Base-by-base conservation (phyloP, 169 alveolate genomes). In the Toxoplasma gondii region DNA sequence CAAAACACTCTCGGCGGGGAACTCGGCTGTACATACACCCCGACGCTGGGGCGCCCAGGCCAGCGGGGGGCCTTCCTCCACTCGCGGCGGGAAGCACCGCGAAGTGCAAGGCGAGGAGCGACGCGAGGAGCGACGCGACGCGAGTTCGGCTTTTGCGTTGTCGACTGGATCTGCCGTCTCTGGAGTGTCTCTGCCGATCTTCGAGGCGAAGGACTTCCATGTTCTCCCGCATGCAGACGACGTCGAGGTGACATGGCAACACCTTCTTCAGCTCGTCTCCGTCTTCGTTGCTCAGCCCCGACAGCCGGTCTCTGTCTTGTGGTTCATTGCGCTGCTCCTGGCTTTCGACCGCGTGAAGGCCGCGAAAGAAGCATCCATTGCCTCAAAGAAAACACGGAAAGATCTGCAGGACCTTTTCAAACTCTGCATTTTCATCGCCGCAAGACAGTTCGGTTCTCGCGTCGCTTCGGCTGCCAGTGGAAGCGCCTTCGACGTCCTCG, bases 221-320 rank as follows among this genome's bases (percentile, higher is more conserved):
- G 31, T 31, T 27, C 5, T 19, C 31, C n/a, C 74, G 24, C 34
- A 1, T 16, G n/a, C 31, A 45, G 49, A 43, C 39, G 94, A 69
- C 4, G 84, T 38, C 38, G 94, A 91, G 69, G 54, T 4, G 22
- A 43, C 54, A 9, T 91, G 94, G 94, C 39, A 29, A 34, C 70
- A 34, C 5, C 83, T 91, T 49, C 64, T 49, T 9, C 80, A 83
- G 36, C 36, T 91, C 4, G 84, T 78, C 27, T 38, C 83, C 10
- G 31, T 54, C 17, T n/a, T 54, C 53, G 67, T 91, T 70, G 64
- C 90, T 34, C 7, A 69, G 0, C 86, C 91, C 19, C 39, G 84
- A 38, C 94, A 91, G 94, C 94, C 94, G 54, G 74, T 91, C 53
- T 91, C 94, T 44, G 58, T 91, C 24, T 84, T 91, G 39, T 91